Percentiles rank a stretch among this genome's conserved stretches.
phyloP scores from a whole-genome alignment of 345 rosid genomes.

The Passiflora organensis region DNA sequence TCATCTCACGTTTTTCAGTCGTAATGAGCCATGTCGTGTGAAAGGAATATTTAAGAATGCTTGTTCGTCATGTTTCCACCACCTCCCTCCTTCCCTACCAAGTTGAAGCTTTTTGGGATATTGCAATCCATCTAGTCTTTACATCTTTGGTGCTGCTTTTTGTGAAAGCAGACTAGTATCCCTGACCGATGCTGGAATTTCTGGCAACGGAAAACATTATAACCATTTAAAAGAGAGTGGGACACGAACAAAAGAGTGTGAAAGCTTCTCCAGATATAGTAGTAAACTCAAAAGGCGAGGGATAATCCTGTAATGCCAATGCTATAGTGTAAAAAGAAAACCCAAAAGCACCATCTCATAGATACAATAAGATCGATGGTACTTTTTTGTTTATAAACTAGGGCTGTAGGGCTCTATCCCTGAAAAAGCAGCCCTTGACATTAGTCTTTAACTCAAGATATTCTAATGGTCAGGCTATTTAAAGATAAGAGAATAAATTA shows the following conservation, averaged over 20 bases:
- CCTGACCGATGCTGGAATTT: slow-evolving; percentile 4
- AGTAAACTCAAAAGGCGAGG: neutral
- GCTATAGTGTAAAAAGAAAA: too few relatives aligned
- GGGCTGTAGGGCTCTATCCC: too few relatives aligned
- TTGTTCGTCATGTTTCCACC: neutral
- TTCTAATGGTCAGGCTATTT: too few relatives aligned
- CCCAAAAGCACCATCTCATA: too few relatives aligned
- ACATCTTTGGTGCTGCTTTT: slow-evolving; percentile 12
- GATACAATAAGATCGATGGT: too few relatives aligned
- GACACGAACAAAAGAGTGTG: too few relatives aligned
- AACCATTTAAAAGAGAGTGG: neutral
- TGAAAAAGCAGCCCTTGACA: too few relatives aligned
- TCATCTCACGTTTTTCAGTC: neutral
- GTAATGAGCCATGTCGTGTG: slow-evolving; percentile 15
- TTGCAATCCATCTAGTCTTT: slow-evolving; percentile 9
- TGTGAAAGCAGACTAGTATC: slow-evolving; percentile 10
- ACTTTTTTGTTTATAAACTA: too few relatives aligned
- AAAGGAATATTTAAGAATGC: slow-evolving; percentile 22
- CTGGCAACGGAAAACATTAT: neutral
- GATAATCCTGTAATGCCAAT: neutral
- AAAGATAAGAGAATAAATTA: too few relatives aligned
- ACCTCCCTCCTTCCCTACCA: neutral
- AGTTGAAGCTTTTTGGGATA: slow-evolving; percentile 7
- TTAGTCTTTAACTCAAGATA: too few relatives aligned
- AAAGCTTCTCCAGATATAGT: too few relatives aligned